A percentile compares a stretch with the other conserved stretches of the same genome.
phyloP scores from a whole-genome alignment of 768 basidiomycete species.

The Auriscalpium microsporum region DNA sequence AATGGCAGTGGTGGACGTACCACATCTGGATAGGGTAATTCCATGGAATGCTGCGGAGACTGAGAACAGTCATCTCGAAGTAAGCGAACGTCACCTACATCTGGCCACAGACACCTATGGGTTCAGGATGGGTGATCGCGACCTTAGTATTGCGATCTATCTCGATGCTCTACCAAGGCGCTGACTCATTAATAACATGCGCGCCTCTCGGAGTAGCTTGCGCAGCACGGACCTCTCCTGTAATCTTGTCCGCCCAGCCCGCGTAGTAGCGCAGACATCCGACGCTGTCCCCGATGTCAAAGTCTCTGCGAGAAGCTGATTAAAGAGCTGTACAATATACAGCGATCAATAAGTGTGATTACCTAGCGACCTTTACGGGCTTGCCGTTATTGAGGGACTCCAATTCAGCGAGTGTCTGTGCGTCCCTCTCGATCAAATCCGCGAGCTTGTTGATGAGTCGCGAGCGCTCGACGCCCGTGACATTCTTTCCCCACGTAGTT shows the following conservation, averaged over 20 bases:
- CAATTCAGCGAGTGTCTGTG: conserved; percentile 73
- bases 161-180: conserved; percentile 53
- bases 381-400: conserved; percentile 90
- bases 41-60: conserved; percentile 67
- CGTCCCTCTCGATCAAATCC: conserved; percentile 81
- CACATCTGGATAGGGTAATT: conserved; percentile 89
- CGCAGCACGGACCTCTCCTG: conserved; percentile 55
- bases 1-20: conserved; percentile 26
- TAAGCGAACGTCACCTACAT: conserved; percentile 41
- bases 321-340: conserved; percentile 12
- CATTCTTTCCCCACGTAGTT: conserved; percentile 84
- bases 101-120: conserved; percentile 92
- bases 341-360: neutral
- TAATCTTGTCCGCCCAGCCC: conserved; percentile 93
- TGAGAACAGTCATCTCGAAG: too few species aligned
- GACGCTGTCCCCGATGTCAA: conserved; percentile 71
- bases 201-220: too few species aligned
- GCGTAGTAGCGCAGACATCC: conserved; percentile 86
- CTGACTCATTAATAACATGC: neutral
- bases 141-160: conserved; percentile 73
- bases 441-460: conserved; percentile 79
- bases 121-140: conserved; percentile 82
- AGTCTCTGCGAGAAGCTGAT: conserved; percentile 42
- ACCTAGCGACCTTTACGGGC: conserved; percentile 58
- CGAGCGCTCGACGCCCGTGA: conserved; percentile 75